Percentiles rank a stretch among this genome's conserved stretches.
phyloP scores from a whole-genome alignment of 805 yeast genomes.

The Saturnispora serradocipensis region DNA sequence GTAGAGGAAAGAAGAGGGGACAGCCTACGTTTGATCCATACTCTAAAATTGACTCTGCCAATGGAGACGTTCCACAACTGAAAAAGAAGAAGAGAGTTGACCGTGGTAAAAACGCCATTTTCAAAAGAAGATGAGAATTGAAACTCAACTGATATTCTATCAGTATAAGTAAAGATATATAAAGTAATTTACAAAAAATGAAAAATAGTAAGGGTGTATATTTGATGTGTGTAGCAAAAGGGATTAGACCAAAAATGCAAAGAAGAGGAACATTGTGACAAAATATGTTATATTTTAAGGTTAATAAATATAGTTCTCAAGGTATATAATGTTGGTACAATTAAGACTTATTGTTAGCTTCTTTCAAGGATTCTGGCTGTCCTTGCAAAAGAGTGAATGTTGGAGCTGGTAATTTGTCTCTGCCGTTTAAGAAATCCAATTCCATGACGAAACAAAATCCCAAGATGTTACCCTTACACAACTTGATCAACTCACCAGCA shows the following conservation, averaged over 20 bases:
- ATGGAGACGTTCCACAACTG: constrained; percentile 16
- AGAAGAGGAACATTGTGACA: too few species aligned
- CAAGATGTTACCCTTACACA: constrained; percentile 59
- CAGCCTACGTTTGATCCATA: constrained; percentile 54
- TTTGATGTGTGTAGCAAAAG: not conserved
- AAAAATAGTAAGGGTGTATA: not conserved
- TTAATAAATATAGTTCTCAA: not conserved
- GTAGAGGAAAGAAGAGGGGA: constrained; percentile 15
- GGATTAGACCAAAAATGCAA: too few species aligned
- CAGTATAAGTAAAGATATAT: not conserved
- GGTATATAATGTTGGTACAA: not conserved
- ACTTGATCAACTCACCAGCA: constrained; percentile 74
- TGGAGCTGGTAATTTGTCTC: constrained; percentile 77
- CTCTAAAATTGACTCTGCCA: constrained; percentile 21
- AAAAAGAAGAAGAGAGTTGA: constrained; percentile 23
- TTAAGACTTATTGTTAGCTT: not conserved
- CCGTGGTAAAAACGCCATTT: constrained; percentile 23
- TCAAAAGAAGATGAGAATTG: constrained; percentile 17
- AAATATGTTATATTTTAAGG: not conserved
- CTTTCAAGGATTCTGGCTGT: constrained; percentile 47
- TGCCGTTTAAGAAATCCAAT: constrained; percentile 88
- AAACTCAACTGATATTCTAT: not conserved
- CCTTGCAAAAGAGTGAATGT: constrained; percentile 85
- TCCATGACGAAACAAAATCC: constrained; percentile 91
- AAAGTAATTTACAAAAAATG: not conserved